A percentile compares a stretch with the other conserved stretches of the same genome.
Conservation (phyloP, 805 yeast species). For the Candida coleopterorum region DNA sequence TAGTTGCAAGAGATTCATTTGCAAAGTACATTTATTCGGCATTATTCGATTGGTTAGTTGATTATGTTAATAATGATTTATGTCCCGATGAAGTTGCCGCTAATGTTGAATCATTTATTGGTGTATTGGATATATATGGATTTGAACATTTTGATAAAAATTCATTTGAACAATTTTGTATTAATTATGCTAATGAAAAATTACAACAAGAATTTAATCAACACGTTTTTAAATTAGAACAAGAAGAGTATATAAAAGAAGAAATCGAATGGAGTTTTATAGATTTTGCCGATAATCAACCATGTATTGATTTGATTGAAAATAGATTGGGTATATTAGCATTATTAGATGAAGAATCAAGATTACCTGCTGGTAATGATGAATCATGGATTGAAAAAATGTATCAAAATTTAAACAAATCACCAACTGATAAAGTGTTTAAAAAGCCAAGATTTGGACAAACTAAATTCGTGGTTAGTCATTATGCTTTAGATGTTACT, state of each 20-base stretch:
- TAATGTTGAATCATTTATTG: conserved; percentile 71
- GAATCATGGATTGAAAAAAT: conserved; percentile 89
- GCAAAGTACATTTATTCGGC: conserved; percentile 92
- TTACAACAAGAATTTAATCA: conserved; percentile 96
- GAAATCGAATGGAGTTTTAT: conserved; percentile 95
- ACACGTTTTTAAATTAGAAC: conserved; percentile 95
- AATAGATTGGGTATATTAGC: conserved; percentile 82
- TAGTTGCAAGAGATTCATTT: conserved; percentile 94
- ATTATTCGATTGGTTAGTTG: conserved; percentile 92
- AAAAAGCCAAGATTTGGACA: conserved; percentile 94
- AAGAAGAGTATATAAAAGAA: conserved; percentile 89
- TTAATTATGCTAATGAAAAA: conserved; percentile 94
- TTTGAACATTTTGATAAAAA: conserved; percentile 93
- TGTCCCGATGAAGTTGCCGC: conserved; percentile 66
- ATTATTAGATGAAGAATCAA: conserved; percentile 88
- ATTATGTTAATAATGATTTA: conserved; percentile 73
- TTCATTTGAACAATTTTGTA: conserved; percentile 96
- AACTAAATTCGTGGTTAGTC: conserved; percentile 82
- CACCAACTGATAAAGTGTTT: conserved; percentile 71
- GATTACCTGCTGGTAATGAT: conserved; percentile 91
- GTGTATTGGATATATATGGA: conserved; percentile 96
- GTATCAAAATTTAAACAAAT: conserved; percentile 77
- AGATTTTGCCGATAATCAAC: conserved; percentile 94
- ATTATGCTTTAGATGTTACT: conserved; percentile 90
- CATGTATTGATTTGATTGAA: conserved; percentile 91